A percentile compares a stretch with the other conserved stretches of the same genome.
phyloP scores from a whole-genome alignment of 2,329 filamentous ascomycete species.

The Aureobasidium sp. region DNA sequence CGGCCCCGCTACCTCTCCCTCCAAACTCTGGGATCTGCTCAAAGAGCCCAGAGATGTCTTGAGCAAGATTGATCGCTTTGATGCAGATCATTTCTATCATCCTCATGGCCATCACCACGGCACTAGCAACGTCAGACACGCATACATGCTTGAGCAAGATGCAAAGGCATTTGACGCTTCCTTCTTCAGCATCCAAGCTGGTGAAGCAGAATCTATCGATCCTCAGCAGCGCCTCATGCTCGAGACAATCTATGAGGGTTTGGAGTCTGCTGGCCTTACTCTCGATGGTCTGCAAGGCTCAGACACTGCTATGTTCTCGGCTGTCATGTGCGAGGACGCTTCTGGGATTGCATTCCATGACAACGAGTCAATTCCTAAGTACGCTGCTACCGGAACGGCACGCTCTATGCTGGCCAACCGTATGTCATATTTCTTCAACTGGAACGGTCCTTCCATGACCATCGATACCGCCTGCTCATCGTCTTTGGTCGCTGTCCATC shows the following conservation, averaged over 20 bases:
- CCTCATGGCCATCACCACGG: conserved; percentile 11
- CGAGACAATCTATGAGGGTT: conserved; percentile 34
- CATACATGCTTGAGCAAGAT: conserved; percentile 20
- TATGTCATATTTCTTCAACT: conserved; percentile 29
- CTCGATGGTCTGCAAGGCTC: conserved; percentile 13
- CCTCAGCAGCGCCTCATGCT: conserved; percentile 33
- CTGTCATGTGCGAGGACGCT: conserved; percentile 19
- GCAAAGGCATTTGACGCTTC: conserved; percentile 17
- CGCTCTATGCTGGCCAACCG: conserved; percentile 31
- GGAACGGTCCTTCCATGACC: conserved; percentile 33
- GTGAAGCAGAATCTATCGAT: conserved; percentile 28
- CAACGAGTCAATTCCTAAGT: conserved; percentile 15
- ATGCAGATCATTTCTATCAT: conserved; percentile 18
- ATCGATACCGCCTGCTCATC: conserved; percentile 41
- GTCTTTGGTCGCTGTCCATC: conserved; percentile 28
- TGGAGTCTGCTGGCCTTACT: conserved; percentile 16
- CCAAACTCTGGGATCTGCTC: conserved; percentile 13
- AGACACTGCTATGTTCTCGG: conserved; percentile 16
- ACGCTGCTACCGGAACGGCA: conserved; percentile 22
- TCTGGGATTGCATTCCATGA: conserved; percentile 16
- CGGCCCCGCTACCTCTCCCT: conserved; percentile 24
- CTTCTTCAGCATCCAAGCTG: conserved; percentile 19
- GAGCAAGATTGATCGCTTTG: conserved; percentile 19
- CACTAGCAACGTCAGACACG: conserved; percentile 1
- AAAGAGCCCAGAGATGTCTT: conserved; percentile 12